Conservation (phyloP, 768 basidiomycete genomes). For the Leccinum barrowsii region DNA sequence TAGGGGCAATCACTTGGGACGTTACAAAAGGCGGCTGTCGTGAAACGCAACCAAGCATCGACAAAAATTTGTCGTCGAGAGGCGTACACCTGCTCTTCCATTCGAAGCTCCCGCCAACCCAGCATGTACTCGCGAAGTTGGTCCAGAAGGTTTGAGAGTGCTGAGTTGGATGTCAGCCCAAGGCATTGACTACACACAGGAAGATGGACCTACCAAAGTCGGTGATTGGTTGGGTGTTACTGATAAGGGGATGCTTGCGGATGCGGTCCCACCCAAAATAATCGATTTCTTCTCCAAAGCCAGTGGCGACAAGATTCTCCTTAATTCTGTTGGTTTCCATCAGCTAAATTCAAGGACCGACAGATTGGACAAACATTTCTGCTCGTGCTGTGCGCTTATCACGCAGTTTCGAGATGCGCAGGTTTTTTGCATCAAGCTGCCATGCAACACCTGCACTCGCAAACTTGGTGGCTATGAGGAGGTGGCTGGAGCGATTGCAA, state of each 20-base stretch:
- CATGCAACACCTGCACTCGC: conserved; percentile 24
- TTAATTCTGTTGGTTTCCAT: conserved; percentile 18
- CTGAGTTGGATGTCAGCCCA: conserved; percentile 17
- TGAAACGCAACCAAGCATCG: conserved; percentile 26
- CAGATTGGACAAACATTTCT: conserved; percentile 20
- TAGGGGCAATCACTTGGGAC: conserved; percentile 14
- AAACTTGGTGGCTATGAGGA: conserved; percentile 24
- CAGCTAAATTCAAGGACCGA: neutral
- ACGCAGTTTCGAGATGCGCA: conserved; percentile 19
- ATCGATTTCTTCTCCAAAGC: conserved; percentile 27
- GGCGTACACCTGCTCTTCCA: conserved; percentile 28
- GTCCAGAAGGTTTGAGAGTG: conserved; percentile 11
- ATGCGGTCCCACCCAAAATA: conserved; percentile 32
- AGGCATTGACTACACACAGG: neutral
- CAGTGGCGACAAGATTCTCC: conserved; percentile 13
- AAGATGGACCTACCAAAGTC: conserved; percentile 14
- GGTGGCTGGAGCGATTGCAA: neutral
- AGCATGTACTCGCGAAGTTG: conserved; percentile 26
- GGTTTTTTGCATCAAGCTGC: conserved; percentile 19
- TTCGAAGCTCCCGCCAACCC: conserved; percentile 29
- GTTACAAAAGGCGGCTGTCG: conserved; percentile 10
- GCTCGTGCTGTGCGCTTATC: conserved; percentile 25
- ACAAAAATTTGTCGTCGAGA: conserved; percentile 24
- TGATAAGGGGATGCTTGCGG: conserved; percentile 28
- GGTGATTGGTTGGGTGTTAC: conserved; percentile 21